Conservation (phyloP, 2,329 filamentous ascomycete genomes). For the Aspergillus tanneri region DNA sequence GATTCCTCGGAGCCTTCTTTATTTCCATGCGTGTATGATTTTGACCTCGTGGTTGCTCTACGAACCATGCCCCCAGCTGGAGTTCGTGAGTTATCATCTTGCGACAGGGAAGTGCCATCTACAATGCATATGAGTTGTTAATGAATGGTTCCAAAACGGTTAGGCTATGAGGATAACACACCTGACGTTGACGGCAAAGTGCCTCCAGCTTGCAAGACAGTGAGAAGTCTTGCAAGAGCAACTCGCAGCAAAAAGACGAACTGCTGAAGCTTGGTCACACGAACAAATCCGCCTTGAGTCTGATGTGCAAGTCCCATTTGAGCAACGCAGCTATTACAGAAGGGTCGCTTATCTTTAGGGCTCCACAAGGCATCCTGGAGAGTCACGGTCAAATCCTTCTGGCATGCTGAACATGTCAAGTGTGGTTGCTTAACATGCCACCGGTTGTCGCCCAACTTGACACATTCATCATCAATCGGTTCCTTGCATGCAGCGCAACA, state of each 20-base stretch:
- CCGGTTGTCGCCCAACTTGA: slow-evolving; percentile 68
- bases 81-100: slow-evolving; percentile 64
- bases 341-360: slow-evolving; percentile 64
- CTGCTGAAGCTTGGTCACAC: slow-evolving; percentile 83
- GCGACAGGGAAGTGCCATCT: slow-evolving; percentile 69
- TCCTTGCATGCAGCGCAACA: slow-evolving; percentile 78
- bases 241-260: slow-evolving; percentile 92
- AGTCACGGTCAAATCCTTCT: slow-evolving; percentile 67
- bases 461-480: slow-evolving; percentile 92
- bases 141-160: neutral
- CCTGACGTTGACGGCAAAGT: slow-evolving; percentile 71
- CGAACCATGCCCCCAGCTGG: slow-evolving; percentile 52
- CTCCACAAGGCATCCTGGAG: slow-evolving; percentile 71
- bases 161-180: slow-evolving; percentile 34
- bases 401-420: slow-evolving; percentile 68
- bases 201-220: slow-evolving; percentile 80
- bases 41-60: slow-evolving; percentile 68
- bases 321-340: slow-evolving; percentile 66
- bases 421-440: slow-evolving; percentile 75
- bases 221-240: slow-evolving; percentile 81
- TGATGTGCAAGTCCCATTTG: slow-evolving; percentile 55
- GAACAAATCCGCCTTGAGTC: slow-evolving; percentile 62
- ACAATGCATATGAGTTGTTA: slow-evolving; percentile 16
- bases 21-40: slow-evolving; percentile 66
- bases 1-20: slow-evolving; percentile 62